Percentiles rank a stretch among this genome's conserved stretches.
Conservation (phyloP, 2,329 filamentous ascomycete species). For the Calcarisporium arbuscula region DNA sequence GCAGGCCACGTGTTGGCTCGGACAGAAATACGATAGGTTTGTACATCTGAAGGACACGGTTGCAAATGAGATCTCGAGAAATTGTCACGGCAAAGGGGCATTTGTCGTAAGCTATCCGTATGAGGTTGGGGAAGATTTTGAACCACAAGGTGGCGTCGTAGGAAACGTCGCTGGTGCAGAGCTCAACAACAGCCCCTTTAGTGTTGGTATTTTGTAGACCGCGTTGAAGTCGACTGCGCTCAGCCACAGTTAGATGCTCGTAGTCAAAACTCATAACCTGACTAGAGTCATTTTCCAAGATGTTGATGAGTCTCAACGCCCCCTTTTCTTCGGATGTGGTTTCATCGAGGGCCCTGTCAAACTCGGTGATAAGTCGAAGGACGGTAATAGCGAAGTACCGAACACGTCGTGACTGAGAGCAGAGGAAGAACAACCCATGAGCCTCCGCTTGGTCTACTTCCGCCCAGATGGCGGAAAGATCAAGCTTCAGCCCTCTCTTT, state of each 20-base stretch:
- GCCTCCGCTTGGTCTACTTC: conserved; percentile 97
- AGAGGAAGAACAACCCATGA: conserved; percentile 93
- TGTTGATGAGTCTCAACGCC: conserved; percentile 73
- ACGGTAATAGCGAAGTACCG: conserved; percentile 89
- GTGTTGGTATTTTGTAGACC: conserved; percentile 80
- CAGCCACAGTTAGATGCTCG: conserved; percentile 83
- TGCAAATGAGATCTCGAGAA: conserved; percentile 86
- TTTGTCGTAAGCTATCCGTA: conserved; percentile 82
- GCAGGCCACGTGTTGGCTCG: conserved; percentile 60
- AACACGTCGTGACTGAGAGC: conserved; percentile 87
- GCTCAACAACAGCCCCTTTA: conserved; percentile 80
- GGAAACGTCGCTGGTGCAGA: conserved; percentile 90
- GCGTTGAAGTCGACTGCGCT: conserved; percentile 84
- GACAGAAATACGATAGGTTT: conserved; percentile 73
- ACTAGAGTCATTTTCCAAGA: conserved; percentile 83
- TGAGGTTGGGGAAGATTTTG: conserved; percentile 94
- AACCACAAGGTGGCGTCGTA: conserved; percentile 96
- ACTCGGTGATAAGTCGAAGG: conserved; percentile 84
- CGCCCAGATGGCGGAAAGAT: conserved; percentile 81
- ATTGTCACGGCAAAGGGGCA: conserved; percentile 89
- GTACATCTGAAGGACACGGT: conserved; percentile 89
- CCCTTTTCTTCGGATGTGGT: conserved; percentile 51
- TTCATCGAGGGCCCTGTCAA: conserved; percentile 82
- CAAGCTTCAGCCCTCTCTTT: conserved; percentile 69
- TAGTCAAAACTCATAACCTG: conserved; percentile 89